phyloP scores from a whole-genome alignment of 1,139 yeast genomes.

The Taphrina wiesneri region DNA sequence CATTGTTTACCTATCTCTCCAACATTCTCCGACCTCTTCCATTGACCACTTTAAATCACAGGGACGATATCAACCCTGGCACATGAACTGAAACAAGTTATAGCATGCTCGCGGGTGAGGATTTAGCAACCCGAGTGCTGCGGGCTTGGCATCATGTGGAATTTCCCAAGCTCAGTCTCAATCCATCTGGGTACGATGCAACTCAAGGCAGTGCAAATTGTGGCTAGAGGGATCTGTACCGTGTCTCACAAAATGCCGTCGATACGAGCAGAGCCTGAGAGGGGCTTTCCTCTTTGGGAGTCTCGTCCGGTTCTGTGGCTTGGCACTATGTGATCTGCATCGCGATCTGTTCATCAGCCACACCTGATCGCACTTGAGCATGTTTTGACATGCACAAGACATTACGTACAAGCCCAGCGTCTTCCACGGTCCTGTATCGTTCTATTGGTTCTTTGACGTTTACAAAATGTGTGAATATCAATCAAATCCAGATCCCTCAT shows the following conservation, averaged over 20 bases:
- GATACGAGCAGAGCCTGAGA: not conserved
- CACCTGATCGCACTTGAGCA: not conserved
- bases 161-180: too few species aligned
- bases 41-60: not conserved
- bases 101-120: not conserved
- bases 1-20: not conserved
- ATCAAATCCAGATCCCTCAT: not conserved
- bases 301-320: not conserved
- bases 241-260: not conserved
- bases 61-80: not conserved
- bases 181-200: too few species aligned
- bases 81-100: not conserved
- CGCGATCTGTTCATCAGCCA: conserved; percentile 5
- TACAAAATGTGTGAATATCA: too few species aligned
- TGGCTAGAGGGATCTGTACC: not conserved
- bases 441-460: too few species aligned
- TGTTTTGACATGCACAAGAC: not conserved
- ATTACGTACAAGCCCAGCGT: not conserved
- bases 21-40: not conserved
- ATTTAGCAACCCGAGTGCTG: not conserved
- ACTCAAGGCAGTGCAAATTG: too few species aligned
- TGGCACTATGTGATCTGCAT: not conserved
- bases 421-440: too few species aligned
- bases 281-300: not conserved
- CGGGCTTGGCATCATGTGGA: not conserved